These are phyloP conservation scores for Chytriomyces confervae DNA, from an alignment of 192 early-diverging fungal species.

Conservation along the genomic window DNA sequence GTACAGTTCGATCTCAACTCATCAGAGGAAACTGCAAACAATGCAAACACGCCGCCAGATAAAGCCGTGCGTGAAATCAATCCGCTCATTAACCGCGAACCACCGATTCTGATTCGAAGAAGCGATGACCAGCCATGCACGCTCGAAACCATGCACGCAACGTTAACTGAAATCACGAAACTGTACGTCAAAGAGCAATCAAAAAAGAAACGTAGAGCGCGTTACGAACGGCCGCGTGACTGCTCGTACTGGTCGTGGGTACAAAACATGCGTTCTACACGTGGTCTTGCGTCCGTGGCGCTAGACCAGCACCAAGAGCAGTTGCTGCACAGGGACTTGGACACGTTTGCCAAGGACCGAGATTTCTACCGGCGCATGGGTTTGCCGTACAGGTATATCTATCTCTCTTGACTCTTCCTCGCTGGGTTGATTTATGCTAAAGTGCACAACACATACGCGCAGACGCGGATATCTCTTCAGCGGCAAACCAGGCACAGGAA, in stretches of 20 bases:
- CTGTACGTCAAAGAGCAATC: conserved; percentile 40
- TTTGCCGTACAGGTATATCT: conserved; percentile 54
- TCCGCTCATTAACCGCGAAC: conserved; percentile 34
- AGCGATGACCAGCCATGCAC: conserved; percentile 29
- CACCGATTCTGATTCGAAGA: conserved; percentile 43
- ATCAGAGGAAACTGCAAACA: conserved; percentile 6
- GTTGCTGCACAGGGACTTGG: conserved; percentile 52
- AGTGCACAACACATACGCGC: no score
- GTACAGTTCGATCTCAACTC: conserved; percentile 38
- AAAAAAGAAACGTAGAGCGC: conserved; percentile 30
- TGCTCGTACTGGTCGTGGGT: conserved; percentile 38
- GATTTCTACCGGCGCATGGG: conserved; percentile 65
- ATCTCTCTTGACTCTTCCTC: no score
- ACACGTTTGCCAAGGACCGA: conserved; percentile 54
- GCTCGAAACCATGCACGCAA: conserved; percentile 41
- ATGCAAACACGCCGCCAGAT: conserved; percentile 2
- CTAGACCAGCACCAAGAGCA: conserved; percentile 55
- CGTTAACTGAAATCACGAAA: conserved; percentile 32
- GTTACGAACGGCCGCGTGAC: conserved; percentile 40
- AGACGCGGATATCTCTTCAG: conserved; percentile 52
- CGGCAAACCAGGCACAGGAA: conserved; percentile 52
- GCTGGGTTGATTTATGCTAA: no score
- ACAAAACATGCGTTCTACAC: conserved; percentile 35
- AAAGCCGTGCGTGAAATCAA: conserved; percentile 4
- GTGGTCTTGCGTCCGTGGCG: conserved; percentile 60